These are phyloP conservation scores for Bisporella sp. DNA, from an alignment of 2,329 filamentous ascomycete species.

Conservation along the genomic window DNA sequence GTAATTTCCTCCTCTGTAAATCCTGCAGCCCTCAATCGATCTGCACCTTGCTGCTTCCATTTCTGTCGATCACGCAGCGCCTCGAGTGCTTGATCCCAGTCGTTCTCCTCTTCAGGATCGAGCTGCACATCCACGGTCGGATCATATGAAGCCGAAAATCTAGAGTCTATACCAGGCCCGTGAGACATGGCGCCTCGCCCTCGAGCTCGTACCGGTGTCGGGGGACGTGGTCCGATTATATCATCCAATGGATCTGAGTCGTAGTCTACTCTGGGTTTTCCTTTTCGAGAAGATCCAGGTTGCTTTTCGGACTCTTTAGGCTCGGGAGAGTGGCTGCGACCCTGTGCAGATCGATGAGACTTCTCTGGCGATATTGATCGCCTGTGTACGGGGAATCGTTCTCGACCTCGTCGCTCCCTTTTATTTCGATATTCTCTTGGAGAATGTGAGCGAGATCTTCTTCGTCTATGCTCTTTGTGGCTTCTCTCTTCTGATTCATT, in stretches of 20 bases:
- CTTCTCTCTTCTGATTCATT: neutral
- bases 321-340: constrained; percentile 5
- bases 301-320: constrained; percentile 1
- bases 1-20: constrained; percentile 70
- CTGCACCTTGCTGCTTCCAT: constrained; percentile 68
- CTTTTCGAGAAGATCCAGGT: constrained; percentile 1
- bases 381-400: constrained; percentile 16
- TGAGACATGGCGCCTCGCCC: constrained; percentile 62
- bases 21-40: constrained; percentile 68
- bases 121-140: constrained; percentile 48
- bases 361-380: constrained; percentile 16
- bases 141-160: constrained; percentile 64
- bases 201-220: constrained; percentile 42
- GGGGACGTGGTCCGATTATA: constrained; percentile 68
- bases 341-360: constrained; percentile 6
- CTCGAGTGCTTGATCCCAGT: constrained; percentile 78
- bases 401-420: constrained; percentile 24
- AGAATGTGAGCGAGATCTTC: constrained; percentile 1
- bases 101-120: constrained; percentile 45
- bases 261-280: constrained; percentile 21
- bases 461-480: neutral
- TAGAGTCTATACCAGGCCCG: constrained; percentile 66
- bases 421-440: constrained; percentile 5
- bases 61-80: constrained; percentile 71
- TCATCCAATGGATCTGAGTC: constrained; percentile 69